A percentile compares a stretch with the other conserved stretches of the same genome.
Conservation (phyloP, 768 basidiomycete genomes). For the Paxillus ammoniavirescens region DNA sequence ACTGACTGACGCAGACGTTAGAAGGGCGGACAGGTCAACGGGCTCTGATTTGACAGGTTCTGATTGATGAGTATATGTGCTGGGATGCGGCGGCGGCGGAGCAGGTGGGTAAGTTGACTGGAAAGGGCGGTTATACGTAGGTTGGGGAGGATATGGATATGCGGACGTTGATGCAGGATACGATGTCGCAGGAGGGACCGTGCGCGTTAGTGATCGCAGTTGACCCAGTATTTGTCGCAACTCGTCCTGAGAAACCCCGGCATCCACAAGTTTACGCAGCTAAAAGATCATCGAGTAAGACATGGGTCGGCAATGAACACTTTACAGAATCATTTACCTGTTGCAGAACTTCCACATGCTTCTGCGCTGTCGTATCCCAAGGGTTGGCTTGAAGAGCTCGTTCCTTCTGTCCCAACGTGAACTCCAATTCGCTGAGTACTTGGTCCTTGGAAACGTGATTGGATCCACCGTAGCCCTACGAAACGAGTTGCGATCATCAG, state of each 20-base stretch:
- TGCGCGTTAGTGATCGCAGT: constrained; percentile 59
- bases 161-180: constrained; percentile 23
- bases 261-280: constrained; percentile 73
- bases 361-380: constrained; percentile 63
- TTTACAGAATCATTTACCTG: constrained; percentile 54
- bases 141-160: constrained; percentile 31
- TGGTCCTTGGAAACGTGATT: constrained; percentile 67
- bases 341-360: constrained; percentile 74
- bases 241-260: constrained; percentile 78
- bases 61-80: constrained; percentile 24
- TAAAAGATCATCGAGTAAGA: constrained; percentile 26
- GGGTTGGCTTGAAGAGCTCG: constrained; percentile 69
- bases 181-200: constrained; percentile 29
- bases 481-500: constrained; percentile 15
- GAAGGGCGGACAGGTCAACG: constrained; percentile 28
- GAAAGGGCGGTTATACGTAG: constrained; percentile 27
- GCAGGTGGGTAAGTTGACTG: constrained; percentile 31
- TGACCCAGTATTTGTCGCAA: constrained; percentile 73
- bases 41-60: constrained; percentile 30
- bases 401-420: constrained; percentile 79
- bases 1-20: constrained; percentile 25
- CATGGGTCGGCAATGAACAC: not conserved
- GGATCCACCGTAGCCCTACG: constrained; percentile 35
- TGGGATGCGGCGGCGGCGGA: constrained; percentile 33
- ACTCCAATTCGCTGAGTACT: constrained; percentile 82